These are phyloP conservation scores for Cladobotryum protrusum DNA, from an alignment of 2,329 filamentous ascomycete genomes.

Conservation along the genomic window DNA sequence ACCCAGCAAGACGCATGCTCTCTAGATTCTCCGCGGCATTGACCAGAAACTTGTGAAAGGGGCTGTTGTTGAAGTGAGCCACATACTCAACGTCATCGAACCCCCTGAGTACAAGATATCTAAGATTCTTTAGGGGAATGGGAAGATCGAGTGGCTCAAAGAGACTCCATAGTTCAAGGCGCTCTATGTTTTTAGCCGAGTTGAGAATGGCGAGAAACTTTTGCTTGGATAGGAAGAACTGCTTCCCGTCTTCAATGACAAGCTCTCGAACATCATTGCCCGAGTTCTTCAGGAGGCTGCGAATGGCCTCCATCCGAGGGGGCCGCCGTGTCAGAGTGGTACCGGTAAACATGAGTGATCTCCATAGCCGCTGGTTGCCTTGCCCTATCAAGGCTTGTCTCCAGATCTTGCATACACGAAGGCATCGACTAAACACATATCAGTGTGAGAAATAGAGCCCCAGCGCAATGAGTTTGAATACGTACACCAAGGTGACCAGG, in stretches of 20 bases:
- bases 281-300: constrained; percentile 26
- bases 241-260: constrained; percentile 5
- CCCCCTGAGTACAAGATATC: constrained; percentile 17
- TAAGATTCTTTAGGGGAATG: constrained; percentile 17
- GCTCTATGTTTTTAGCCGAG: constrained; percentile 14
- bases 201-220: constrained; percentile 12
- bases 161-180: constrained; percentile 10
- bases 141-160: constrained; percentile 8
- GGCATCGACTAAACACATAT: constrained; percentile 21
- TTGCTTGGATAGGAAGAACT: constrained; percentile 3
- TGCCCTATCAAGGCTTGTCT: constrained; percentile 22
- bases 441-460: background rate
- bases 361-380: constrained; percentile 27
- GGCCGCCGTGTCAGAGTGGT: constrained; percentile 16
- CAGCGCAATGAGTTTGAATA: background rate
- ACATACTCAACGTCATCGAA: constrained; percentile 8
- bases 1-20: constrained; percentile 18
- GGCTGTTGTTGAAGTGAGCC: background rate
- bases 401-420: constrained; percentile 29
- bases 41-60: constrained; percentile 12
- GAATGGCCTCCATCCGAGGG: constrained; percentile 20
- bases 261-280: constrained; percentile 20
- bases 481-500: constrained; percentile 26
- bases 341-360: constrained; percentile 23
- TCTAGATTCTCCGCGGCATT: constrained; percentile 19